Evolutionary conservation across 371 early-diverging fungal species (phyloP), one percentile per base, ranked within the genome.

Genomic region (Funneliformis caledonium): DNA sequence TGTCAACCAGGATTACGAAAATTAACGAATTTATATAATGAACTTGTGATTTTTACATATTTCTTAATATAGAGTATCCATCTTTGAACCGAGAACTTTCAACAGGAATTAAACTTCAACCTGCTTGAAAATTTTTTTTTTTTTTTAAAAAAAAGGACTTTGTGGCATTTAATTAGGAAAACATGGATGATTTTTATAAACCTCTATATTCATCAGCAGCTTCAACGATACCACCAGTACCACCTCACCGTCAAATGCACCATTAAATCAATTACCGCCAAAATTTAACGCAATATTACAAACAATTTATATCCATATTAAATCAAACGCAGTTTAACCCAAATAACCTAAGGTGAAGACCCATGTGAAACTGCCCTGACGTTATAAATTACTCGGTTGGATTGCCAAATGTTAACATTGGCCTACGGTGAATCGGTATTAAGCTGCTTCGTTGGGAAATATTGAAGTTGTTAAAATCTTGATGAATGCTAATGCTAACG

Each of bases 341-440:
- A 14, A 79, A 82, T 50, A 78, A 72, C 52, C 42, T 82, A 43
- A 68, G 82, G 22, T 79, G 1, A 78, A 76, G 52, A 78, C 82
- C 19, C 82, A 79, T 76, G 52, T 59, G 45, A 67, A 26, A 81
- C 76, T 76, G 76, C 45, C 48, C 65, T 11, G 64, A 72, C 22
- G 50, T 70, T 1, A 26, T 74, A n/a, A 73, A 22, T 14, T 78
- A 47, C 45, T 64, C 79, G 19, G 50, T 47, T 19, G 37, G 16
- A 22, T 10, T 62, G 7, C n/a, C 26, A 14, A 82, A 10, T 72
- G 56, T 82, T 14, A 42, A 78, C 22, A 12, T 82, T 26, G 74
- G 79, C 26, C 72, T 82, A 42, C 61, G 87, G 87, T 16, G 85
- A 87, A 61, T 83, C 87, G 2, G 87, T 85, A 33, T 74, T 87